A percentile compares a stretch with the other conserved stretches of the same genome.
Conservation (phyloP, 2,329 filamentous ascomycete genomes). For the Colletotrichum sp. region DNA sequence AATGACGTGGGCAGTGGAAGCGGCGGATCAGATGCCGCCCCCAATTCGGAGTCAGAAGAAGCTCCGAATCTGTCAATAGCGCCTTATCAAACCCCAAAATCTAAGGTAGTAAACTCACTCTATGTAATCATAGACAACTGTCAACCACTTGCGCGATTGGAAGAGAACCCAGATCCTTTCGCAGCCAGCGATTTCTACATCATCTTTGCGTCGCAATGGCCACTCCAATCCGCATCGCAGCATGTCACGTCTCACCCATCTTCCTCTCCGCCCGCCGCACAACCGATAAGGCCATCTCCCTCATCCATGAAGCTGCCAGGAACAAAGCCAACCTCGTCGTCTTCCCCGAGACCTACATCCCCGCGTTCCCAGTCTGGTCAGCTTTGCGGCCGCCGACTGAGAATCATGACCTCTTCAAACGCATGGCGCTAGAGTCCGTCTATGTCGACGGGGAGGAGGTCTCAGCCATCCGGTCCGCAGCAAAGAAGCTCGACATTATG, state of each 20-base stretch:
- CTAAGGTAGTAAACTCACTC: background rate
- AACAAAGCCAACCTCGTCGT: constrained; percentile 54
- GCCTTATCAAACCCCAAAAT: background rate
- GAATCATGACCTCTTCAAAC: constrained; percentile 55
- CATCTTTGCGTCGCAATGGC: background rate
- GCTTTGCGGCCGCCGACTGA: constrained; percentile 50
- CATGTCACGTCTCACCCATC: constrained; percentile 46
- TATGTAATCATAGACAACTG: background rate
- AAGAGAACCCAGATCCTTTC: background rate
- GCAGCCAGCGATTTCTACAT: fast-evolving
- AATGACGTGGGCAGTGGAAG: background rate
- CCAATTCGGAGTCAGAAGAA: background rate
- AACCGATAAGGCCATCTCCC: constrained; percentile 47
- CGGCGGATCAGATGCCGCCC: background rate
- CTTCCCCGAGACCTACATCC: constrained; percentile 59
- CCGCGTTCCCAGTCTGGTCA: constrained; percentile 60
- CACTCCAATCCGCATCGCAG: constrained; percentile 28
- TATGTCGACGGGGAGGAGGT: constrained; percentile 53
- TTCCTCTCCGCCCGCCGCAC: constrained; percentile 52
- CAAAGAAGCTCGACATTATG: constrained; percentile 39
- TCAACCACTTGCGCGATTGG: background rate
- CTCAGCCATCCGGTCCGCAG: constrained; percentile 39
- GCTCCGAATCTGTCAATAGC: background rate
- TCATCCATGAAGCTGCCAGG: constrained; percentile 48
- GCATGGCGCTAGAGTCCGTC: constrained; percentile 49